Conservation (phyloP, 305 asterid species). For the Fraxinus floribunda region DNA sequence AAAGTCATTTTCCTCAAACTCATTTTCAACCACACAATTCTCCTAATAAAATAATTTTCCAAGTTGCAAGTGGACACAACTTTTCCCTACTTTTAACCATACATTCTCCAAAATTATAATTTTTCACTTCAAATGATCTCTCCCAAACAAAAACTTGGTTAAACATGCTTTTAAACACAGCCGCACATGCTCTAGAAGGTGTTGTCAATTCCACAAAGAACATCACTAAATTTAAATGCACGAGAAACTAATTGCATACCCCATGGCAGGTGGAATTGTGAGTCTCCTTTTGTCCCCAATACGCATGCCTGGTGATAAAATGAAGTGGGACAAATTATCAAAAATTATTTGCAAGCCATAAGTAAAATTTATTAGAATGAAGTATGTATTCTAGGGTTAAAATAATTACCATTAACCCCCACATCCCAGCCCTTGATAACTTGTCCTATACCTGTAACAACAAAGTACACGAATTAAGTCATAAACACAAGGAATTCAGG, state of each 20-base stretch:
- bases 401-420: slow-evolving; percentile 73
- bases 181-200: neutral
- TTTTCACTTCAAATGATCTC: neutral
- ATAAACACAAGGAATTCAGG: neutral
- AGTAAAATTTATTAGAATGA: neutral
- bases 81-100: neutral
- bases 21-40: neutral
- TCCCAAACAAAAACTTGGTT: neutral
- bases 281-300: too few relatives aligned
- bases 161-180: neutral
- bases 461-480: slow-evolving; percentile 15
- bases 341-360: neutral
- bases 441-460: slow-evolving; percentile 73
- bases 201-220: neutral
- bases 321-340: slow-evolving; percentile 4
- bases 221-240: neutral
- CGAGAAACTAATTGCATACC: slow-evolving; percentile 46
- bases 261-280: slow-evolving; percentile 60
- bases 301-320: slow-evolving; percentile 37
- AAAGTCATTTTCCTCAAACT: neutral
- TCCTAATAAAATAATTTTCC: too few relatives aligned
- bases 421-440: slow-evolving; percentile 98
- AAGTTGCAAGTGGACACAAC: neutral
- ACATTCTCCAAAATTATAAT: neutral
- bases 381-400: neutral